Evolutionary conservation across 495 filamentous ascomycete genomes (phyloP).

Genomic region (Penicillium nucicola): DNA sequence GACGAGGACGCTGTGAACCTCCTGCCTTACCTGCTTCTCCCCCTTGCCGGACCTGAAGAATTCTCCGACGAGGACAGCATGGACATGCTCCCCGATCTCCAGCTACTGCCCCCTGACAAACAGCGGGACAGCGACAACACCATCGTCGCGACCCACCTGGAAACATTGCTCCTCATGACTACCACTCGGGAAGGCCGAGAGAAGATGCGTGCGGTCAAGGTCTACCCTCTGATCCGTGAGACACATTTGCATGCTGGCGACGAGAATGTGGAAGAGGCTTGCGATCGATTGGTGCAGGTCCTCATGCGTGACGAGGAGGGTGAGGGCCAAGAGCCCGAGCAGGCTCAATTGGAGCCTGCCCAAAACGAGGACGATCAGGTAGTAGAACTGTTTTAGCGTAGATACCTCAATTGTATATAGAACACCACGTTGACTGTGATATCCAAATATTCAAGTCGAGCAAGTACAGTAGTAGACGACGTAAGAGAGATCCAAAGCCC

Average conservation of each 20-base stretch:
- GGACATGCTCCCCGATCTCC: constrained; percentile 79
- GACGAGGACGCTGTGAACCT: constrained; percentile 74
- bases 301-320: constrained; percentile 75
- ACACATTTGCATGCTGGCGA: constrained; percentile 75
- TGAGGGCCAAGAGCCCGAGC: constrained; percentile 27
- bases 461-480: no score
- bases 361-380: constrained; percentile 42
- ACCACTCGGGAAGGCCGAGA: constrained; percentile 74
- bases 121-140: constrained; percentile 68
- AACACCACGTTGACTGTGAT: neutral
- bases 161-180: constrained; percentile 79
- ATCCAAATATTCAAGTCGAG: no score
- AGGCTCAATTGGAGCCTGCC: constrained; percentile 14
- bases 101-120: constrained; percentile 86
- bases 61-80: constrained; percentile 66
- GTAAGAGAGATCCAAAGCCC: neutral
- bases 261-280: constrained; percentile 78
- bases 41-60: constrained; percentile 57
- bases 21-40: constrained; percentile 80
- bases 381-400: constrained; percentile 32
- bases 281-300: constrained; percentile 87
- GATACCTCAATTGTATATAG: constrained; percentile 4
- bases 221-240: constrained; percentile 87
- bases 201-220: constrained; percentile 66
- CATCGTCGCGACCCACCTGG: constrained; percentile 81